A percentile compares a stretch with the other conserved stretches of the same genome.
Conservation (phyloP, 2,329 filamentous ascomycete species). For the Endoconidiophora laricicola region DNA sequence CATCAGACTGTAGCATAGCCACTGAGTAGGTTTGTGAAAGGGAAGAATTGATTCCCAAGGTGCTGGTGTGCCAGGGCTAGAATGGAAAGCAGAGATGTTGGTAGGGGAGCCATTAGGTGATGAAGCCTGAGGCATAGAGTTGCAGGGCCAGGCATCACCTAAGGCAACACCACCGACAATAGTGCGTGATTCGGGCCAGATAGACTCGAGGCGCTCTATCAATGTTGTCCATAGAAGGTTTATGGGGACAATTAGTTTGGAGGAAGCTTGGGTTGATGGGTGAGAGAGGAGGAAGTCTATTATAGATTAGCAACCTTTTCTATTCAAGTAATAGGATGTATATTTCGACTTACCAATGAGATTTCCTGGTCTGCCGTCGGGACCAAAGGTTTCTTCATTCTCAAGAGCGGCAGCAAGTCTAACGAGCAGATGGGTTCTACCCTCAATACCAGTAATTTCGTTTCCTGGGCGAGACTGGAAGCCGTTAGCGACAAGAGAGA, state of each 20-base stretch:
- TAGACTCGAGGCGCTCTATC: conserved; percentile 68
- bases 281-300: conserved; percentile 85
- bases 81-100: conserved; percentile 29
- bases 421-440: conserved; percentile 62
- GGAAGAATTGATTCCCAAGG: conserved; percentile 68
- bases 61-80: conserved; percentile 26
- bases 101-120: conserved; percentile 31
- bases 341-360: conserved; percentile 56
- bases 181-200: conserved; percentile 80
- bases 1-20: conserved; percentile 89
- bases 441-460: conserved; percentile 69
- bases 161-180: conserved; percentile 73
- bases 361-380: conserved; percentile 72
- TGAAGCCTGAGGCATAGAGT: conserved; percentile 48
- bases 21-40: conserved; percentile 89
- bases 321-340: not conserved
- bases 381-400: conserved; percentile 71
- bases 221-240: conserved; percentile 83
- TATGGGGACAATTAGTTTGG: conserved; percentile 70
- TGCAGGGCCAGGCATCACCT: conserved; percentile 89
- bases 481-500: conserved; percentile 59
- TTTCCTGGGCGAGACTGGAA: conserved; percentile 73
- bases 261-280: conserved; percentile 74
- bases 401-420: conserved; percentile 60
- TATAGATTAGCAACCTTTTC: conserved; percentile 14